phyloP scores from a whole-genome alignment of 176 grass and related monocot genomes.

The Triticum monococcum region DNA sequence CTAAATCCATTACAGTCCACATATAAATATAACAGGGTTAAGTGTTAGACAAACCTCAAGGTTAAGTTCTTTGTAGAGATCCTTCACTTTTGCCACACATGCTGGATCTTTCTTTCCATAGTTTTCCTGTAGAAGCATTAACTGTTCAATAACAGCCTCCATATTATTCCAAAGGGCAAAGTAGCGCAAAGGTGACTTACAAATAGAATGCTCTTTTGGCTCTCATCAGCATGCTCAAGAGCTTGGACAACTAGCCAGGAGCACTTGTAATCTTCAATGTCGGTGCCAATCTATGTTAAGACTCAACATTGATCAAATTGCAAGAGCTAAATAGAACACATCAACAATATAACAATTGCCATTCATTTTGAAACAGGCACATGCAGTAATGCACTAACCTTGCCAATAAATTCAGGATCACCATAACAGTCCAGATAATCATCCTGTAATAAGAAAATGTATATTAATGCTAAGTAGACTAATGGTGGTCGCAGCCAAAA shows the following conservation, averaged over 20 bases:
- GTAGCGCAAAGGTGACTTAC: slow-evolving; percentile 41
- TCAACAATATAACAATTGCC: neutral
- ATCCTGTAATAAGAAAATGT: slow-evolving; percentile 64
- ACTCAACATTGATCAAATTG: slow-evolving; percentile 10
- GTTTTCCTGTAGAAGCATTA: slow-evolving; percentile 62
- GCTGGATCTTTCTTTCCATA: slow-evolving; percentile 87
- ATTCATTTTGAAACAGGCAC: neutral
- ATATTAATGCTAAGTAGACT: slow-evolving; percentile 22
- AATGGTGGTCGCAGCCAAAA: slow-evolving; percentile 17
- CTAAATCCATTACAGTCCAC: neutral
- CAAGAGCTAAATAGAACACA: neutral
- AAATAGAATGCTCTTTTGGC: slow-evolving; percentile 60
- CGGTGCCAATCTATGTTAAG: slow-evolving; percentile 78
- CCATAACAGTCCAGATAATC: slow-evolving; percentile 96
- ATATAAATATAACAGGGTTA: slow-evolving; percentile 19
- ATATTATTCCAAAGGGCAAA: neutral
- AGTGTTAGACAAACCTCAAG: slow-evolving; percentile 75
- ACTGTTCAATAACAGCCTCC: neutral
- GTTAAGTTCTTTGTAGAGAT: slow-evolving; percentile 77
- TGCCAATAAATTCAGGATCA: slow-evolving; percentile 90
- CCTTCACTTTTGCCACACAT: slow-evolving; percentile 89
- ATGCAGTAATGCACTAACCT: slow-evolving; percentile 56
- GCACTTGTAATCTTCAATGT: slow-evolving; percentile 98
- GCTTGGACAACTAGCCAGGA: slow-evolving; percentile 99
- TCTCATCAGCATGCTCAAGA: slow-evolving; percentile 58